Conservation (phyloP, 1,139 yeast genomes). For the Saccharomycopsis crataegensis region DNA sequence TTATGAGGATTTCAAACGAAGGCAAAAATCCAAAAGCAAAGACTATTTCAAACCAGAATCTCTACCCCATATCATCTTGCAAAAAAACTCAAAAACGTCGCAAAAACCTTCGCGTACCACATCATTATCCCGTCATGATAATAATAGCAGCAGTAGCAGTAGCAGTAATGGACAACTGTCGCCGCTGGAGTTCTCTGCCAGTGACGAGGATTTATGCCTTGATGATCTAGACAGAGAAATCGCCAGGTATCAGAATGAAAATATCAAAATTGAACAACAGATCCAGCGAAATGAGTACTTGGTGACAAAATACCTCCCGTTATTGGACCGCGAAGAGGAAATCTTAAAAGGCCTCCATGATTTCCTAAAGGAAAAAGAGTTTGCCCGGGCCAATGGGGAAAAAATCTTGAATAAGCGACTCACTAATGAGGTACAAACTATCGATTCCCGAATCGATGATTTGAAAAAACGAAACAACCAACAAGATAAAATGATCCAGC, state of each 20-base stretch:
- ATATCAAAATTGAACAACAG: slow-evolving; percentile 14
- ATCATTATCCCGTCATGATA: background rate
- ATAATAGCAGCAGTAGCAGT: background rate
- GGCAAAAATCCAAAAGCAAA: slow-evolving; percentile 11
- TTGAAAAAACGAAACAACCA: slow-evolving; percentile 3
- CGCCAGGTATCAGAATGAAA: slow-evolving; percentile 9
- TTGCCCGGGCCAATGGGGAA: slow-evolving; percentile 12
- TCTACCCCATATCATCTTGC: background rate
- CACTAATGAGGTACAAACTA: background rate
- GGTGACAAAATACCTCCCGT: slow-evolving; percentile 15
- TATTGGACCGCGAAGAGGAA: slow-evolving; percentile 19
- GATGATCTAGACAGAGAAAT: slow-evolving; percentile 14
- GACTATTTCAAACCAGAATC: slow-evolving; percentile 13
- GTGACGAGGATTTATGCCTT: background rate
- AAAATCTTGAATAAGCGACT: slow-evolving; percentile 7
- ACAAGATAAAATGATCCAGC: slow-evolving; percentile 6
- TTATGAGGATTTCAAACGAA: slow-evolving; percentile 17
- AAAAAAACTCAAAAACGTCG: background rate
- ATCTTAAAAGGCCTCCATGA: slow-evolving; percentile 18
- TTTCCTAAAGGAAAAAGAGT: slow-evolving; percentile 14
- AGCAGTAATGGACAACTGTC: background rate
- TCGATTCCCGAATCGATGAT: slow-evolving; percentile 6
- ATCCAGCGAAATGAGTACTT: slow-evolving; percentile 17
- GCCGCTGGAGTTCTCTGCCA: background rate
- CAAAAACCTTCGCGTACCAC: too few species aligned